Conservation (phyloP, 352 stramenopile genomes). For the Phytophthora tentaculata region DNA sequence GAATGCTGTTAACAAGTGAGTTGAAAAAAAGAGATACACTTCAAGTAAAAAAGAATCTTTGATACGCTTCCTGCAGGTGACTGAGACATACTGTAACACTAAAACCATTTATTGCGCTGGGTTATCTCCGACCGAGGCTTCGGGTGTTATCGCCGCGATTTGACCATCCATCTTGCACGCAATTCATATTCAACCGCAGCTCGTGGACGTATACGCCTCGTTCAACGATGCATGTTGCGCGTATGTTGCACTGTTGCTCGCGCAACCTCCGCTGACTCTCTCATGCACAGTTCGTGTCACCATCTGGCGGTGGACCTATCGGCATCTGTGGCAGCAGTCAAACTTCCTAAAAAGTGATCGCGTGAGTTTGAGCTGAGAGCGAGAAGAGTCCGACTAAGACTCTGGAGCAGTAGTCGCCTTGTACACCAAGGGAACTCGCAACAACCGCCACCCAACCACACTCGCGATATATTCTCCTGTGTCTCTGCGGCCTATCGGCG, state of each 20-base stretch:
- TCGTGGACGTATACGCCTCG: too few species aligned
- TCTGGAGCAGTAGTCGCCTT: slow-evolving; percentile 7
- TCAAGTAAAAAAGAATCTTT: too few species aligned
- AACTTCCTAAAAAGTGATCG: slow-evolving; percentile 23
- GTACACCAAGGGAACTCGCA: slow-evolving; percentile 15
- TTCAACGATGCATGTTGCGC: slow-evolving; percentile 1
- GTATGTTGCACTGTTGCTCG: too few species aligned
- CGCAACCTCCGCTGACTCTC: neutral
- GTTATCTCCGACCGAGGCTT: too few species aligned
- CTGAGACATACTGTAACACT: too few species aligned
- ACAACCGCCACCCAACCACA: neutral
- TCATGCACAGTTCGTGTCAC: slow-evolving; percentile 22
- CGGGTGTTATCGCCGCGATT: too few species aligned
- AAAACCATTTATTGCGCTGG: too few species aligned
- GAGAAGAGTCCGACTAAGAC: slow-evolving; percentile 19
- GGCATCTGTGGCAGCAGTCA: slow-evolving; percentile 28
- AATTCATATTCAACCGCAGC: too few species aligned
- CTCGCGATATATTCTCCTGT: slow-evolving; percentile 6
- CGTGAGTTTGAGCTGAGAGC: neutral
- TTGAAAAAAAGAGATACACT: too few species aligned
- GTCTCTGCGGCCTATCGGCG: slow-evolving; percentile 4
- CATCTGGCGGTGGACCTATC: slow-evolving; percentile 12
- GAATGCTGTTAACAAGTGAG: too few species aligned
- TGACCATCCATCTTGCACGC: too few species aligned
- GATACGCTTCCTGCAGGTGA: too few species aligned